A percentile compares a stretch with the other conserved stretches of the same genome.
phyloP scores from a whole-genome alignment of 2,329 filamentous ascomycete genomes.

The Paraphoma chrysanthemicola region DNA sequence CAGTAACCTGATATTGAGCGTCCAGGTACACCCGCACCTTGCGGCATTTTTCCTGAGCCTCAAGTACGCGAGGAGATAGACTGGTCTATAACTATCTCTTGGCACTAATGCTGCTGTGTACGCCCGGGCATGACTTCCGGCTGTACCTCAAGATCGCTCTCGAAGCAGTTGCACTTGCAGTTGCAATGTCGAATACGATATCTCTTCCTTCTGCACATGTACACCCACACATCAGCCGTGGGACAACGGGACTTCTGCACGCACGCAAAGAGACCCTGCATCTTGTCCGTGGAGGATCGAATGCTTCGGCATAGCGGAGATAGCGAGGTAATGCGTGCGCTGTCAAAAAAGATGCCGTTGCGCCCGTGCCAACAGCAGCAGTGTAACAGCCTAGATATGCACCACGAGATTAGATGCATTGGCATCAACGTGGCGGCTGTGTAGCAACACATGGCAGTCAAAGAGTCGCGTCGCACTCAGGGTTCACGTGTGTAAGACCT shows the following conservation, averaged over 20 bases:
- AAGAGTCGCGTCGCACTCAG: conserved; percentile 15
- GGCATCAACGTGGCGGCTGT: conserved; percentile 29
- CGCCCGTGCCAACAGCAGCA: conserved; percentile 19
- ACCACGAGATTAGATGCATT: conserved; percentile 38
- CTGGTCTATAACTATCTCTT: background rate
- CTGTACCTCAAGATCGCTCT: background rate
- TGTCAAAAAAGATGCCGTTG: conserved; percentile 23
- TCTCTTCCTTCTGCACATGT: background rate
- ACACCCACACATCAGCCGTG: conserved; percentile 2
- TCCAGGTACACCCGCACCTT: conserved; percentile 7
- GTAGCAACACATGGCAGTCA: conserved; percentile 18
- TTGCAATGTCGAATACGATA: conserved; percentile 1
- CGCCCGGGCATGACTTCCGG: background rate
- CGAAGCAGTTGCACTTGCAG: background rate
- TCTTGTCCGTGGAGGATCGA: background rate
- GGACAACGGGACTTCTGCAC: background rate
- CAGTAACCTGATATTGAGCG: conserved; percentile 5
- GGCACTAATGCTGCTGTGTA: conserved; percentile 2
- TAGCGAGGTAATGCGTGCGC: conserved; percentile 8
- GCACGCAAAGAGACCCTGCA: conserved; percentile 10
- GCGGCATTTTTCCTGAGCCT: conserved; percentile 1
- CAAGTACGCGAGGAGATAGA: background rate
- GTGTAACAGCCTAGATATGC: conserved; percentile 45
- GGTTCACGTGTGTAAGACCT: conserved; percentile 28
- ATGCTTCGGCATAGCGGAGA: conserved; percentile 7